Percentiles rank a stretch among this genome's conserved stretches.
phyloP scores from a whole-genome alignment of 495 filamentous ascomycete genomes.

The Xylaria venustula region DNA sequence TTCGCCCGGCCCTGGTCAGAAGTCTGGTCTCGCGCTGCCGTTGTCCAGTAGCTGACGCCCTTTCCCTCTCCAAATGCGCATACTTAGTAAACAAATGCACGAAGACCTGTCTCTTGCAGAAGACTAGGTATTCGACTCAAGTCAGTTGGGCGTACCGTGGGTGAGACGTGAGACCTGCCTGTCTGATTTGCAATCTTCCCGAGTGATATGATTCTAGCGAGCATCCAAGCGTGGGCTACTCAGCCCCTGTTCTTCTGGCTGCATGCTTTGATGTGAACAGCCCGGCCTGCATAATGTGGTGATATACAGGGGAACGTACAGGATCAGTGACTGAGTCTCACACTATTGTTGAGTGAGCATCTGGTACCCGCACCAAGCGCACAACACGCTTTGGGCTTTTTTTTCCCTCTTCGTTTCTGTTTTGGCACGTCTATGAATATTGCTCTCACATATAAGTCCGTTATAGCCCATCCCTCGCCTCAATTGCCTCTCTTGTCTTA shows the following conservation, averaged over 20 bases:
- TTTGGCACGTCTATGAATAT: too few relatives aligned
- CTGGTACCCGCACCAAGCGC: constrained; percentile 2
- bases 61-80: constrained; percentile 6
- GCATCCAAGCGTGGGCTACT: not conserved
- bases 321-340: not conserved
- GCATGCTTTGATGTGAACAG: constrained; percentile 7
- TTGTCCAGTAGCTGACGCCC: constrained; percentile 16
- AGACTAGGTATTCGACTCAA: not conserved
- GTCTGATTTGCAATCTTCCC: not conserved
- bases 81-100: constrained; percentile 3
- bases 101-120: constrained; percentile 3
- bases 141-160: constrained; percentile 5
- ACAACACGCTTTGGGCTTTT: not conserved
- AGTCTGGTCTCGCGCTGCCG: constrained; percentile 5
- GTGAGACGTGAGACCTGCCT: not conserved
- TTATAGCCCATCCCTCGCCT: not conserved
- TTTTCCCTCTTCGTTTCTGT: not conserved
- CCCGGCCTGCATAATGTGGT: not conserved
- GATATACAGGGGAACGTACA: not conserved
- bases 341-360: not conserved
- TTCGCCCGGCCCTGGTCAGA: constrained; percentile 4
- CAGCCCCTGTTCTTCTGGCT: not conserved
- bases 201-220: not conserved
- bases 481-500: not conserved
- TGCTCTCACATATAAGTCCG: constrained; percentile 6